phyloP scores from a whole-genome alignment of 2,329 filamentous ascomycete species.

The Aspergillus puulaauensis region DNA sequence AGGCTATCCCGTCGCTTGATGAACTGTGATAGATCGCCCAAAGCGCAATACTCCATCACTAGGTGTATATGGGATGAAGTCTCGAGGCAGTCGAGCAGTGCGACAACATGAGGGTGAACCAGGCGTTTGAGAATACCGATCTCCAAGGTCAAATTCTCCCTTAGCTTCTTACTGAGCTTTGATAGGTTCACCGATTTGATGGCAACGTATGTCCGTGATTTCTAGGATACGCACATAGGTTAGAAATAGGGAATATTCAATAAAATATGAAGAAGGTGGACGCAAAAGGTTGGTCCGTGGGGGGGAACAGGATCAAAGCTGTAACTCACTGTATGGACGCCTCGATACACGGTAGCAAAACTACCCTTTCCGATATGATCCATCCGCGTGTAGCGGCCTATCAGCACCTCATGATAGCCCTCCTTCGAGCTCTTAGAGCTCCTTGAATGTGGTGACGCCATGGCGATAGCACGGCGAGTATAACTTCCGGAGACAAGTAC shows the following conservation, averaged over 20 bases:
- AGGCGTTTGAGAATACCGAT: constrained; percentile 93
- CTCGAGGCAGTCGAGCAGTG: constrained; percentile 91
- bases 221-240: constrained; percentile 49
- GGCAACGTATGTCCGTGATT: constrained; percentile 77
- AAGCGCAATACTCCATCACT: constrained; percentile 97
- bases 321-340: constrained; percentile 72
- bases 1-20: constrained; percentile 91
- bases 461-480: constrained; percentile 34
- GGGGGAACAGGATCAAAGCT: background rate
- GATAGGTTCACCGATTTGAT: constrained; percentile 94
- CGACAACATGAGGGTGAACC: constrained; percentile 94
- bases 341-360: constrained; percentile 93
- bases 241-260: background rate
- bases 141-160: constrained; percentile 92
- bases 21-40: constrained; percentile 91
- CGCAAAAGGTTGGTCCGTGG: background rate
- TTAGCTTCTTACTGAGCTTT: constrained; percentile 92
- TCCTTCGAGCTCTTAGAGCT: constrained; percentile 42
- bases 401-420: constrained; percentile 38
- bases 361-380: constrained; percentile 95
- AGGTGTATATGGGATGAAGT: constrained; percentile 86
- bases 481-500: constrained; percentile 17
- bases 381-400: constrained; percentile 79
- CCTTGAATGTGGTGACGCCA: constrained; percentile 40
- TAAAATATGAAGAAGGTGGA: background rate